Evolutionary conservation across 768 basidiomycete genomes (phyloP), one percentile per base, ranked within the genome.

Genomic region (Leccinum boreale): DNA sequence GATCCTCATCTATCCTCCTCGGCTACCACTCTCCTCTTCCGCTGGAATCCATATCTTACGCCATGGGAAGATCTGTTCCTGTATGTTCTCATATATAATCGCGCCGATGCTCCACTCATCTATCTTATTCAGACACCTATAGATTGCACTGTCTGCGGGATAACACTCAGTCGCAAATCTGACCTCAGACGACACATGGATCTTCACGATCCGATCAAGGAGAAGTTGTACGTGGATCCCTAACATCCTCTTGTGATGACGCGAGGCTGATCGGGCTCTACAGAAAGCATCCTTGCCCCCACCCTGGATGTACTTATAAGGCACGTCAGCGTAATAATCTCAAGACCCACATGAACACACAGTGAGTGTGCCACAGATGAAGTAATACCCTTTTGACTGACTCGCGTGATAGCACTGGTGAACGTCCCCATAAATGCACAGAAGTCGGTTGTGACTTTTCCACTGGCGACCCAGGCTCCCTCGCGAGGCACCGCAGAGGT

Each of bases 241-340:
- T 14, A 1, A 21, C 11, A 26, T 19, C 36, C 12, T 35, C 10
- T 19, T 6, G 3, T 29, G 5, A 5, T 1, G 24, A 39, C 36
- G 15, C 11, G 36, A 55, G 3, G 11, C 50, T 63, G 31, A 71
- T 47, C 2, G 3, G 33, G 31, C n/a, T 17, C 33, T 1, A 35
- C 46, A 74, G 73, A 3, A 72, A 62, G 69, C 29, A 59, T 23
- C 9, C 15, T 4, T 74, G 73, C 23, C 57, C 66, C 4, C 50
- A 62, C 28, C 14, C 31, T 0, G 64, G 56, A 5, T 74, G 73
- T 33, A 11, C 15, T 0, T 66, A 63, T 52, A 61, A 42, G 8
- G 57, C 73, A 0, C 61, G 72, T 1, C 74, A 74, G n/a, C 53
- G 47, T 3, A 68, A 67, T 0, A 74, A 73, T 29, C 19, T 74